Conservation (phyloP, 2,329 filamentous ascomycete genomes). For the Aspergillus sergii region DNA sequence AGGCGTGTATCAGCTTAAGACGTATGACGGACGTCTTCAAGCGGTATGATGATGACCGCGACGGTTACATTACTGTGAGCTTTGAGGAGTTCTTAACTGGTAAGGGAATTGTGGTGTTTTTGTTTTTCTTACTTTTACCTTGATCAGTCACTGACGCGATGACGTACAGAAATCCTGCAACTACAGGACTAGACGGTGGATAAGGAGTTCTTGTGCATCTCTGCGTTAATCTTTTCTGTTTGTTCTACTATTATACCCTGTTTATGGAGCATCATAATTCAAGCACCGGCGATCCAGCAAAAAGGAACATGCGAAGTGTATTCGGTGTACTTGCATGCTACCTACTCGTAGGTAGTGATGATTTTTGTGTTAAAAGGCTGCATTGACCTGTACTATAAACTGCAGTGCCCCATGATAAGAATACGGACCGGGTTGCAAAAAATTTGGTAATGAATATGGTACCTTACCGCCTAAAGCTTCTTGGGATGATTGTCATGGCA, state of each 20-base stretch:
- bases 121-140: neutral
- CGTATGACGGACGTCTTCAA: slow-evolving; percentile 99
- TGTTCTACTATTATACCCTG: slow-evolving; percentile 7
- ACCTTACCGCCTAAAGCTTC: neutral
- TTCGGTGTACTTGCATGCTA: neutral
- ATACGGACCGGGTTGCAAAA: neutral
- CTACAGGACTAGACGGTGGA: slow-evolving; percentile 35
- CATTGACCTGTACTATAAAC: neutral
- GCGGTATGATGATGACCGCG: slow-evolving; percentile 95
- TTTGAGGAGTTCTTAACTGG: slow-evolving; percentile 79
- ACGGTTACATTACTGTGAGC: slow-evolving; percentile 84
- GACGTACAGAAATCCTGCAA: slow-evolving; percentile 35
- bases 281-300: neutral
- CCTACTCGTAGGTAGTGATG: neutral
- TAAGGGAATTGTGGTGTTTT: slow-evolving; percentile 27
- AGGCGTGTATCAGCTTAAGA: slow-evolving; percentile 95
- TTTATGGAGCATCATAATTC: slow-evolving; percentile 11
- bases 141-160: neutral
- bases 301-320: neutral
- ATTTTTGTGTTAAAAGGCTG: neutral
- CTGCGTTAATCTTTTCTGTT: neutral
- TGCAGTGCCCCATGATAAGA: neutral
- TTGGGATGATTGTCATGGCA: neutral
- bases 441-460: neutral
- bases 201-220: slow-evolving; percentile 1